Percentiles rank a stretch among this genome's conserved stretches.
These are phyloP conservation scores for Phytophthora multivora DNA, from an alignment of 352 stramenopile species.

Conservation along the genomic window DNA sequence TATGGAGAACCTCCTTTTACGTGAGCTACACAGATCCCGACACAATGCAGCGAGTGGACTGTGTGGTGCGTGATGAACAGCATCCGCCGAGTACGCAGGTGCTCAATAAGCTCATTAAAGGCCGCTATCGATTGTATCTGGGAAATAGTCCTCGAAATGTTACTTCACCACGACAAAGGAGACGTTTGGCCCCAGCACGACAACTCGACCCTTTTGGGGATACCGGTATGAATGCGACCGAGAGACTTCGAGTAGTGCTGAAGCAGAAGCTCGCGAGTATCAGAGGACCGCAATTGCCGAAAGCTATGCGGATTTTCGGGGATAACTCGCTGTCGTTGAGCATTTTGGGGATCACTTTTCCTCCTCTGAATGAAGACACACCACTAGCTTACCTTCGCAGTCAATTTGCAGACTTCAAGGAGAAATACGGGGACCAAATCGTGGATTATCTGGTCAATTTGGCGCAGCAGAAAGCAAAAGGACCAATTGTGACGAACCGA, in stretches of 20 bases:
- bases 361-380: conserved; percentile 68
- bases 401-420: conserved; percentile 60
- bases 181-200: conserved; percentile 28
- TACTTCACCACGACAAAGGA: conserved; percentile 34
- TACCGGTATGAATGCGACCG: conserved; percentile 43
- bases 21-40: conserved; percentile 57
- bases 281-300: conserved; percentile 54
- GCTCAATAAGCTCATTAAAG: conserved; percentile 49
- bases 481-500: conserved; percentile 18
- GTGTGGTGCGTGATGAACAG: conserved; percentile 34
- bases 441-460: conserved; percentile 66
- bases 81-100: conserved; percentile 30
- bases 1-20: conserved; percentile 53
- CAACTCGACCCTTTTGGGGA: conserved; percentile 14
- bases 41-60: conserved; percentile 53
- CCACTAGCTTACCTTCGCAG: conserved; percentile 60
- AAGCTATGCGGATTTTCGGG: conserved; percentile 61
- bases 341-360: conserved; percentile 59
- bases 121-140: conserved; percentile 60
- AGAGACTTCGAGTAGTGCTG: conserved; percentile 52
- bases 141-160: conserved; percentile 73
- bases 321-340: conserved; percentile 54
- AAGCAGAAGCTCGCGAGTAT: conserved; percentile 65
- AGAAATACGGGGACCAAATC: conserved; percentile 53
- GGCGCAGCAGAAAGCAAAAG: conserved; percentile 29